Base-by-base conservation (phyloP, 192 early-diverging fungal species). In the Dissophora ornata region DNA sequence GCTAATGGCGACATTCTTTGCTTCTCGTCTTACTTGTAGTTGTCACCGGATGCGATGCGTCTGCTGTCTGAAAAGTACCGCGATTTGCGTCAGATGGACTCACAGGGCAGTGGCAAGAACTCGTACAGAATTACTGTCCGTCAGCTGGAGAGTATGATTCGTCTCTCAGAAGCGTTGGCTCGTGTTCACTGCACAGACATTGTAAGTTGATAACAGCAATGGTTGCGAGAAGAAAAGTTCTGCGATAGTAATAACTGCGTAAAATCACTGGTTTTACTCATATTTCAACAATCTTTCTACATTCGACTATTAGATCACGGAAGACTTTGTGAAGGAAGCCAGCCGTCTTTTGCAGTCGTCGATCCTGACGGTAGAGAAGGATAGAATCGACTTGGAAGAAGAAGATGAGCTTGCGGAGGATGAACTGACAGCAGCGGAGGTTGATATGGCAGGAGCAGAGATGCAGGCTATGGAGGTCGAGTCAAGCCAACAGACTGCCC, bases 121-220 rank as follows among this genome's bases (percentile, higher is more conserved):
- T 94, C 95, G 1, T 96, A 95, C 71, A 88, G 96, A 30, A 98
- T 98, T 65, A 99, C 97, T 1, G 97, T 99, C 26, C 90, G 96
- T 47, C 97, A 99, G 82, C 83, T 99, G 18, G 97, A 98, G 84
- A 93, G 91, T 75, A 93, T 98, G 86, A 94, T 99, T 57, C 94
- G 96, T 45, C 84, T 99, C 28, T 95, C 94, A 25, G 97, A 99
- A 83, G 97, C 96, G 0, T 82, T 99, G 63, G 96, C 97, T 3
- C 90, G 96, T 61, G 90, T 93, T 28, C 87, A 96, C 69, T 94
- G 90, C 61, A 69, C 79, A 46, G 81, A 88, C 24, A 69, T 83
- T 49, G 87, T 90, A 78, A 70, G 67, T 46, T 9, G 12, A 45
- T 16, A 45, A 16, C n/a, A 4, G n/a, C 6, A 45, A 10, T 45